Conservation (phyloP, 257 asterid species). For the Primulina huaijiensis region DNA sequence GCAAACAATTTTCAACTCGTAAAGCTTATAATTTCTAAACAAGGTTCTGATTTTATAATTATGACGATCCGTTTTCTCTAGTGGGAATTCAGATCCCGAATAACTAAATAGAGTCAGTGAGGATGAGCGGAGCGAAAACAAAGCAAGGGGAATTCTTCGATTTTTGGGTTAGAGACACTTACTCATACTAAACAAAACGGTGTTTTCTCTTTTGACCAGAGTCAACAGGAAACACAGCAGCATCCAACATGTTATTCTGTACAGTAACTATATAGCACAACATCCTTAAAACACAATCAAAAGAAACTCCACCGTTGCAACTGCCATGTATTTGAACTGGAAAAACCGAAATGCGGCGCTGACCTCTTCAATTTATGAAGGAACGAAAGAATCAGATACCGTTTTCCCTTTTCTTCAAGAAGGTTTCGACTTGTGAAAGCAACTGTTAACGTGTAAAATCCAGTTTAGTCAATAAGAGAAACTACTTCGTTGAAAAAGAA, state of each 20-base stretch:
- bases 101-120: no score
- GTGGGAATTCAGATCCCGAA: no score
- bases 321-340: neutral
- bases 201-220: neutral
- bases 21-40: no score
- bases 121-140: no score
- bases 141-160: no score
- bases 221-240: neutral
- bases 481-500: neutral
- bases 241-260: neutral
- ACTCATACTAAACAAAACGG: neutral
- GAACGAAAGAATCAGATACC: neutral
- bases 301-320: neutral
- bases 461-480: conserved; percentile 7
- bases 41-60: no score
- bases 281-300: neutral
- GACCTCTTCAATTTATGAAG: neutral
- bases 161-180: neutral
- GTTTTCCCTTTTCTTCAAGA: conserved; percentile 36
- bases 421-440: conserved; percentile 52
- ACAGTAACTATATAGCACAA: neutral
- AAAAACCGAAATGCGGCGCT: neutral
- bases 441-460: conserved; percentile 38
- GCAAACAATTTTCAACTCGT: no score
- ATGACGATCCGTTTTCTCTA: no score